A percentile compares a stretch with the other conserved stretches of the same genome.
These are phyloP conservation scores for Neofusicoccum sp. DNA, from an alignment of 2,329 filamentous ascomycete species.

Conservation along the genomic window DNA sequence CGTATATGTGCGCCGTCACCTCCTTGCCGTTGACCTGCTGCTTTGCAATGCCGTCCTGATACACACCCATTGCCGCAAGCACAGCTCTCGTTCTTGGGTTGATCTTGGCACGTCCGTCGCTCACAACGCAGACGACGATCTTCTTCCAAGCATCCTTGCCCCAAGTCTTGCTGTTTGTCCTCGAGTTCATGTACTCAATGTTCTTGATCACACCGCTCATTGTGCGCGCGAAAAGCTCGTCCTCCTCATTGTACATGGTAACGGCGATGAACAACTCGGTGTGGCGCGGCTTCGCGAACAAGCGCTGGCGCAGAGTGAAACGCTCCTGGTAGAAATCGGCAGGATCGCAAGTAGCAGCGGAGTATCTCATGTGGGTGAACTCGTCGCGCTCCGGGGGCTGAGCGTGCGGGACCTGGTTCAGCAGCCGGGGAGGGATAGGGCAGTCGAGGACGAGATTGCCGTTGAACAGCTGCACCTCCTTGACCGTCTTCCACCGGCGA, in stretches of 20 bases:
- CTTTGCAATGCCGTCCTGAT: slow-evolving; percentile 97
- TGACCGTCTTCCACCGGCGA: slow-evolving; percentile 95
- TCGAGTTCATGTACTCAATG: slow-evolving; percentile 95
- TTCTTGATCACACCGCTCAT: slow-evolving; percentile 99
- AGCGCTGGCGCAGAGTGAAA: slow-evolving; percentile 85
- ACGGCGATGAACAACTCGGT: slow-evolving; percentile 95
- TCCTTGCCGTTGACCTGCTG: slow-evolving; percentile 96
- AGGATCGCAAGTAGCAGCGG: slow-evolving; percentile 91
- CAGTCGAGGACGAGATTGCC: slow-evolving; percentile 97
- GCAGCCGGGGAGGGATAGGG: slow-evolving; percentile 81
- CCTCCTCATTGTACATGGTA: slow-evolving; percentile 99
- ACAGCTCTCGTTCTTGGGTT: slow-evolving; percentile 87
- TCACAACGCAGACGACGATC: slow-evolving; percentile 97
- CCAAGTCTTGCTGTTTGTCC: slow-evolving; percentile 94
- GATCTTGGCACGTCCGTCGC: slow-evolving; percentile 95
- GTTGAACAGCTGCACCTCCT: slow-evolving; percentile 95
- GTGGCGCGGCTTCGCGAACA: slow-evolving; percentile 88
- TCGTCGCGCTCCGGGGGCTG: slow-evolving; percentile 76
- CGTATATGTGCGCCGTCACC: slow-evolving; percentile 96
- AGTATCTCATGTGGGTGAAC: slow-evolving; percentile 87
- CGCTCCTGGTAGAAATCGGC: slow-evolving; percentile 82
- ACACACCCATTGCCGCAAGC: slow-evolving; percentile 89
- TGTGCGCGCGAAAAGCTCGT: slow-evolving; percentile 90
- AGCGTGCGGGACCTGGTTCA: slow-evolving; percentile 85
- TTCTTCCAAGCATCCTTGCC: slow-evolving; percentile 99